Percentiles rank a stretch among this genome's conserved stretches.
These are phyloP conservation scores for Brassica rapa DNA, from an alignment of 345 rosid species.

Conservation along the genomic window DNA sequence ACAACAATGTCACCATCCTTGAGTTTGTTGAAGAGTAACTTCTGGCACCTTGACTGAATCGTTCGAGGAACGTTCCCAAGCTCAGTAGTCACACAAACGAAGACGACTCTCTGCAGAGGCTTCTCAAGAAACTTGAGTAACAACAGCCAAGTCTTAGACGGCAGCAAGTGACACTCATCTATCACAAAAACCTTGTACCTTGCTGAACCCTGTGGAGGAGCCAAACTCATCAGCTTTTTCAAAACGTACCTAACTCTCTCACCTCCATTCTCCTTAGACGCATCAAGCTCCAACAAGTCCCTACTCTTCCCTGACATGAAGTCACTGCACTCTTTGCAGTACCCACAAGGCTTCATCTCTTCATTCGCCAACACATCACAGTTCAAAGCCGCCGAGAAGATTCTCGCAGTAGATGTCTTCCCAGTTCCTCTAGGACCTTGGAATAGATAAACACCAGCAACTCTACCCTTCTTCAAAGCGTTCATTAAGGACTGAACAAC, in stretches of 20 bases:
- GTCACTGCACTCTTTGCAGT: constrained; percentile 69
- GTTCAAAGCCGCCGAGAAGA: constrained; percentile 79
- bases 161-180: constrained; percentile 87
- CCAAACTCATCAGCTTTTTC: constrained; percentile 53
- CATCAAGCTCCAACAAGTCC: constrained; percentile 71
- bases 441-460: constrained; percentile 85
- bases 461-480: constrained; percentile 63
- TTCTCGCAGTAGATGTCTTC: constrained; percentile 82
- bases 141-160: constrained; percentile 78
- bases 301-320: constrained; percentile 64
- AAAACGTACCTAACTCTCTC: constrained; percentile 60
- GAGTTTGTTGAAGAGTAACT: constrained; percentile 74
- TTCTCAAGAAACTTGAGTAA: constrained; percentile 88
- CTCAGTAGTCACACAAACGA: constrained; percentile 79
- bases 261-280: constrained; percentile 63
- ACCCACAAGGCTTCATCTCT: constrained; percentile 80
- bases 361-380: constrained; percentile 49
- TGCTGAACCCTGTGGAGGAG: constrained; percentile 49
- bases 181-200: constrained; percentile 74
- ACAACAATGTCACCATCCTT: constrained; percentile 69
- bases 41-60: constrained; percentile 86
- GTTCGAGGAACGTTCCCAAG: constrained; percentile 84
- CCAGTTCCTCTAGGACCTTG: constrained; percentile 98
- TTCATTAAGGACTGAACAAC: constrained; percentile 72
- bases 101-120: constrained; percentile 65